phyloP scores from a whole-genome alignment of 768 basidiomycete species.

The Leccinum ochraceum region DNA sequence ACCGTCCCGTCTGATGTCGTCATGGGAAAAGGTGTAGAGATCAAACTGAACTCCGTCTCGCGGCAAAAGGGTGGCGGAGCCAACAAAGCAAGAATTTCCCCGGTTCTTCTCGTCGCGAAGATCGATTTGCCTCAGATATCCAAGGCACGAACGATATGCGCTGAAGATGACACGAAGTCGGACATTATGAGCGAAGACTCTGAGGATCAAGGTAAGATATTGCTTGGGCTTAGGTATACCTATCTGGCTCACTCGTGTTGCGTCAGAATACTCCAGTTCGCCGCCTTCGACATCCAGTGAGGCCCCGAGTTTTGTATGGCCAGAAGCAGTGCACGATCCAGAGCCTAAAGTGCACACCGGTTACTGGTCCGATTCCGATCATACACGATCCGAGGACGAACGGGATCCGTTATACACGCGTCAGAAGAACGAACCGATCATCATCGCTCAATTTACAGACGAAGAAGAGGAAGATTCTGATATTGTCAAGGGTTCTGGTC shows the following conservation, averaged over 20 bases:
- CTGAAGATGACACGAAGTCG: neutral
- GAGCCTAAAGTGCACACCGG: constrained; percentile 19
- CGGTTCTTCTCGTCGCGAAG: constrained; percentile 21
- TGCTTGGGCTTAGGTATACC: neutral
- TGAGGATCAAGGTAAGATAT: constrained; percentile 16
- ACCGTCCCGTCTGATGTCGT: constrained; percentile 12
- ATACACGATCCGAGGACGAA: constrained; percentile 20
- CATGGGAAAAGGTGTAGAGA: constrained; percentile 38
- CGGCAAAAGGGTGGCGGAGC: constrained; percentile 9
- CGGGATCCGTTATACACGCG: constrained; percentile 16
- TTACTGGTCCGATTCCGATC: constrained; percentile 28
- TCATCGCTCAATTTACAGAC: constrained; percentile 25
- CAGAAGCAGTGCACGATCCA: constrained; percentile 3
- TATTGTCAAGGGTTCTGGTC: neutral
- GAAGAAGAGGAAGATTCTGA: constrained; percentile 12
- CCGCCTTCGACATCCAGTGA: constrained; percentile 14
- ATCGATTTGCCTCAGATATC: constrained; percentile 16
- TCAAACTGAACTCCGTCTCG: constrained; percentile 41
- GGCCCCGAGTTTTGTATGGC: constrained; percentile 13
- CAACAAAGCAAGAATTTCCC: constrained; percentile 12
- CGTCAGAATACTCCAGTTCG: constrained; percentile 13
- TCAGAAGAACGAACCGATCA: constrained; percentile 8
- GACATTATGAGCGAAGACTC: constrained; percentile 1
- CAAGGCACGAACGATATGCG: neutral
- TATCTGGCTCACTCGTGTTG: neutral